phyloP scores from a whole-genome alignment of 257 asterid genomes.

The Nicotiana noctiflora region DNA sequence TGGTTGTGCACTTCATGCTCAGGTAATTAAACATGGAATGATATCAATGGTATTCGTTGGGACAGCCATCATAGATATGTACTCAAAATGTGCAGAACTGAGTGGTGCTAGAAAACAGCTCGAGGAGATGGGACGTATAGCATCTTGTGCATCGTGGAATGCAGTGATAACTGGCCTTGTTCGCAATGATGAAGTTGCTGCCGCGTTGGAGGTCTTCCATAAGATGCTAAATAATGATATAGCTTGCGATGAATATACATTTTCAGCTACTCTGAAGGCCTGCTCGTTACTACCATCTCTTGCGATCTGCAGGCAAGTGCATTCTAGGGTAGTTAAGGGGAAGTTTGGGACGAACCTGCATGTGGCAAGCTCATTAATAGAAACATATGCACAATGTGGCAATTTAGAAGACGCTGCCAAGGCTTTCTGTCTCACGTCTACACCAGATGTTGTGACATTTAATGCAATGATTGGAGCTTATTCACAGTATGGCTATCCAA shows the following conservation, averaged over 20 bases:
- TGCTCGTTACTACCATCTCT: slow-evolving; percentile 18
- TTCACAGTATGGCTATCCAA: slow-evolving; percentile 15
- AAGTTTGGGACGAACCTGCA: slow-evolving; percentile 9
- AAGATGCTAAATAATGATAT: slow-evolving; percentile 7
- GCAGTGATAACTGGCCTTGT: slow-evolving; percentile 21
- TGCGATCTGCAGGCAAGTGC: slow-evolving; percentile 17
- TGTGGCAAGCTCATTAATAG: slow-evolving; percentile 23
- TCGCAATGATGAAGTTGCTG: slow-evolving; percentile 1
- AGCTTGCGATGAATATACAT: slow-evolving; percentile 18
- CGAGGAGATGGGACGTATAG: slow-evolving; percentile 9
- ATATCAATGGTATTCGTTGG: slow-evolving; percentile 14
- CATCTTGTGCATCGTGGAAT: slow-evolving; percentile 22
- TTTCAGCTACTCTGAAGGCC: slow-evolving; percentile 9
- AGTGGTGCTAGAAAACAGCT: slow-evolving; percentile 13
- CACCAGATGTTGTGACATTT: slow-evolving; percentile 7
- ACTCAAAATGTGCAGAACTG: slow-evolving; percentile 19
- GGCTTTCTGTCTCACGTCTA: background rate
- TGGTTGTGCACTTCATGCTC: slow-evolving; percentile 16
- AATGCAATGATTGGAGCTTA: slow-evolving; percentile 21
- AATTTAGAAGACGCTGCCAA: slow-evolving; percentile 15
- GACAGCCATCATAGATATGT: slow-evolving; percentile 19
- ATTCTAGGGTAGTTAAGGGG: slow-evolving; percentile 15
- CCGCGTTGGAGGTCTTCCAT: slow-evolving; percentile 9
- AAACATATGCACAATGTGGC: slow-evolving; percentile 22
- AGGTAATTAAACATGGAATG: slow-evolving; percentile 22